These are phyloP conservation scores for Entomophthora muscae DNA, from an alignment of 371 early-diverging fungal genomes.

Conservation along the genomic window DNA sequence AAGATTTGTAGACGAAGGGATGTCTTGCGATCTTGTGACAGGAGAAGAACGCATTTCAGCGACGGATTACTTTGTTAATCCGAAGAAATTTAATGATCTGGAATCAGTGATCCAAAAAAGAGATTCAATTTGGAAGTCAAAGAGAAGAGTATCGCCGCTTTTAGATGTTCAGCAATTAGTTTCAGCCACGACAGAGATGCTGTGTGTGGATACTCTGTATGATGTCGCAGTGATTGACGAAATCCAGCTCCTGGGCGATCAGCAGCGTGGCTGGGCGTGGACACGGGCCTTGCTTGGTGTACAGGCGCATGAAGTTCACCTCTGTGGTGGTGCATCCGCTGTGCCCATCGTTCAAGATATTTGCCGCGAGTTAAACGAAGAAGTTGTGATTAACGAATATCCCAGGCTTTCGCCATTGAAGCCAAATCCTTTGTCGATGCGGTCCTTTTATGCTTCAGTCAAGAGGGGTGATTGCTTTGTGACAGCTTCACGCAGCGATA, in stretches of 20 bases:
- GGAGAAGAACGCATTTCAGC: conserved; percentile 60
- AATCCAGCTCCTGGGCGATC: conserved; percentile 86
- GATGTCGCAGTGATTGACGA: conserved; percentile 95
- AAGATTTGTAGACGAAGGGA: conserved; percentile 50
- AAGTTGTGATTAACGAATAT: conserved; percentile 60
- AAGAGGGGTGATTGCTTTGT: conserved; percentile 75
- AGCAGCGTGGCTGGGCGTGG: conserved; percentile 90
- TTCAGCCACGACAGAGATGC: conserved; percentile 56
- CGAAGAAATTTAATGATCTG: conserved; percentile 14
- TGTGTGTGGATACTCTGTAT: conserved; percentile 25
- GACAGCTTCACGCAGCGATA: conserved; percentile 63
- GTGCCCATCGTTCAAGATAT: conserved; percentile 61
- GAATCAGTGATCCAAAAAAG: neutral
- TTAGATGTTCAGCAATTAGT: neutral
- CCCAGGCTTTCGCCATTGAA: conserved; percentile 53
- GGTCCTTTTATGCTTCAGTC: conserved; percentile 31
- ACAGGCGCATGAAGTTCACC: conserved; percentile 67
- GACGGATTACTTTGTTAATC: neutral
- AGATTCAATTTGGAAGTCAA: neutral
- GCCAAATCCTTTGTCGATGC: conserved; percentile 23
- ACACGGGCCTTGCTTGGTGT: conserved; percentile 69
- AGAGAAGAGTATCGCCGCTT: conserved; percentile 29
- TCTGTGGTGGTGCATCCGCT: conserved; percentile 84
- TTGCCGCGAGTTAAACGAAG: conserved; percentile 50
- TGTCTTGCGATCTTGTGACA: conserved; percentile 68